These are phyloP conservation scores for Leccinellum luteum DNA, from an alignment of 768 basidiomycete genomes.

Conservation along the genomic window DNA sequence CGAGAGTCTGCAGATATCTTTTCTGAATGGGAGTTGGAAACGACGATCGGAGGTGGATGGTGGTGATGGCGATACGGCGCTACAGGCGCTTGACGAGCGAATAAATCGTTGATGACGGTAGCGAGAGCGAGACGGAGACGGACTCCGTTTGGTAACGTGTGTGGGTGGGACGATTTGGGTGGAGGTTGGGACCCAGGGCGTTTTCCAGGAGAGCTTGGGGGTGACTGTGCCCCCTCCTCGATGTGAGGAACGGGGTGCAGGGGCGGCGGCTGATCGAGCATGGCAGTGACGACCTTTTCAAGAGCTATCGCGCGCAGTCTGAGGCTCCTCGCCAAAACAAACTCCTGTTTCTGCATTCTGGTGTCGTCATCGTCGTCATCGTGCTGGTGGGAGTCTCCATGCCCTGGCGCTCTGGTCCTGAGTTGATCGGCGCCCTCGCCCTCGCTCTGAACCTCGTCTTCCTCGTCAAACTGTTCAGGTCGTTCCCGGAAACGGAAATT, in stretches of 20 bases:
- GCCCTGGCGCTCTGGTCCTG: slow-evolving; percentile 50
- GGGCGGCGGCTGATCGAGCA: slow-evolving; percentile 78
- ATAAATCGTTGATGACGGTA: slow-evolving; percentile 79
- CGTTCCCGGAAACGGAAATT: slow-evolving; percentile 63
- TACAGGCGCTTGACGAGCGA: slow-evolving; percentile 63
- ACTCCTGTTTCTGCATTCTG: slow-evolving; percentile 54
- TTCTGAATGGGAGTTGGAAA: slow-evolving; percentile 26
- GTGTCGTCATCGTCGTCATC: slow-evolving; percentile 68
- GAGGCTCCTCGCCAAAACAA: slow-evolving; percentile 59
- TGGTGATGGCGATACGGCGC: slow-evolving; percentile 35
- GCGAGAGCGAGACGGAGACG: slow-evolving; percentile 72
- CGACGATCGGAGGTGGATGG: slow-evolving; percentile 35
- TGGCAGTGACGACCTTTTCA: slow-evolving; percentile 77
- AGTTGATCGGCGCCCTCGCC: slow-evolving; percentile 51
- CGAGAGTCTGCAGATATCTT: slow-evolving; percentile 22
- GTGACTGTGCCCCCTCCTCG: slow-evolving; percentile 51
- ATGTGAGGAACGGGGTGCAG: slow-evolving; percentile 46
- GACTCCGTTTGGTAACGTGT: slow-evolving; percentile 77
- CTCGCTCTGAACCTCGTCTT: slow-evolving; percentile 63
- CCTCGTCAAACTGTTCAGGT: slow-evolving; percentile 76
- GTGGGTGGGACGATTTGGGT: slow-evolving; percentile 44
- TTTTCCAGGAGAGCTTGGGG: slow-evolving; percentile 48
- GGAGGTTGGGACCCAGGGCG: slow-evolving; percentile 23
- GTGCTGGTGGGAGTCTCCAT: slow-evolving; percentile 47
- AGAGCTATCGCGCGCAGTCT: slow-evolving; percentile 75